Conservation (phyloP, 2,329 filamentous ascomycete genomes). For the Ophiostoma australiae region DNA sequence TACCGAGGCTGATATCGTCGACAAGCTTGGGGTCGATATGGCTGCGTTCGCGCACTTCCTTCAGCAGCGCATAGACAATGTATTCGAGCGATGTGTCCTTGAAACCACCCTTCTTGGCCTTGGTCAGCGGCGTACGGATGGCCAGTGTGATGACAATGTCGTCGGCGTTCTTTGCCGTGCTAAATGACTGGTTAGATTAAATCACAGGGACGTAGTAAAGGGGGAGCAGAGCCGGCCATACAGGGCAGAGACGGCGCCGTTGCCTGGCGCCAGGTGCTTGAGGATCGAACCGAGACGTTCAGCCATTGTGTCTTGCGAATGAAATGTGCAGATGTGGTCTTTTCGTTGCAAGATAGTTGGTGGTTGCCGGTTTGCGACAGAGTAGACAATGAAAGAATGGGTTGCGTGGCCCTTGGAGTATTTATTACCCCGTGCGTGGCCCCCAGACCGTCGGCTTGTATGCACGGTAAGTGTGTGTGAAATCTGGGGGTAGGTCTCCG, state of each 20-base stretch:
- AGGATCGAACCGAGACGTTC: constrained; percentile 85
- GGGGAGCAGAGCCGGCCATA: constrained; percentile 38
- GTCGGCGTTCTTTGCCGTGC: constrained; percentile 87
- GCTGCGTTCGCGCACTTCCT: constrained; percentile 66
- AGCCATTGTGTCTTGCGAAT: constrained; percentile 40
- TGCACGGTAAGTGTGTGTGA: constrained; percentile 9
- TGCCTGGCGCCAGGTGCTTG: constrained; percentile 73
- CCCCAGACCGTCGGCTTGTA: constrained; percentile 2
- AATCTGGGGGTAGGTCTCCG: constrained; percentile 13
- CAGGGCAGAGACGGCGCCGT: constrained; percentile 65
- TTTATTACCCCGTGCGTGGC: constrained; percentile 8
- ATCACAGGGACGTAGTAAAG: neutral
- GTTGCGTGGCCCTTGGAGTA: neutral
- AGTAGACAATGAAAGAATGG: neutral
- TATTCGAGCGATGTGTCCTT: constrained; percentile 91
- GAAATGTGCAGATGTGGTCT: neutral
- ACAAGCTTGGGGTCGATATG: constrained; percentile 75
- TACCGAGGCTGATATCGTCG: constrained; percentile 88
- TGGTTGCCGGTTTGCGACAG: no score
- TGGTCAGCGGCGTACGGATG: constrained; percentile 80
- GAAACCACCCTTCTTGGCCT: constrained; percentile 86
- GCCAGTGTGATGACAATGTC: constrained; percentile 96
- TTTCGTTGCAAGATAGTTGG: neutral
- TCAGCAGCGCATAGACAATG: constrained; percentile 75
- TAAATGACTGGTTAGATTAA: constrained; percentile 36